Conservation (phyloP, 116 monocot genomes). For the Thalassia testudinum region DNA sequence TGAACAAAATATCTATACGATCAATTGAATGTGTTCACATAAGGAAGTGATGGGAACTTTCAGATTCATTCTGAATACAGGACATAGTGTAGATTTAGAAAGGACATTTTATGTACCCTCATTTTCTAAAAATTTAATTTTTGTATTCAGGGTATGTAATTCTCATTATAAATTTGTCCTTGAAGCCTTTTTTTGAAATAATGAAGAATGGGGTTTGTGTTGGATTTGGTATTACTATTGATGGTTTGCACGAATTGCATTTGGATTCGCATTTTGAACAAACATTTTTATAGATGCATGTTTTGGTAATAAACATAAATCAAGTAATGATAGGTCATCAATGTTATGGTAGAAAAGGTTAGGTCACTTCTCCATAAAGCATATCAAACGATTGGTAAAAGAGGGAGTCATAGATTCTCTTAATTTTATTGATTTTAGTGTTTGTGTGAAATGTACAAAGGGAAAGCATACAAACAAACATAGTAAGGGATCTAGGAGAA, state of each 20-base stretch:
- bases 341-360: slow-evolving; percentile 11
- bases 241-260: not conserved
- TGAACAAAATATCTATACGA: too few species aligned
- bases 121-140: not conserved
- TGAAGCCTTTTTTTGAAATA: not conserved
- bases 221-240: not conserved
- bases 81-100: not conserved
- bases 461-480: slow-evolving; percentile 5
- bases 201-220: not conserved
- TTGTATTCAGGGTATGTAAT: too few species aligned
- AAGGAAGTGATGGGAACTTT: too few species aligned
- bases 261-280: not conserved
- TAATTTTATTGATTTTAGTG: slow-evolving; percentile 7
- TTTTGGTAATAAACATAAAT: too few species aligned
- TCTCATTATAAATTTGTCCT: not conserved
- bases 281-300: too few species aligned
- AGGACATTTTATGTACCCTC: not conserved
- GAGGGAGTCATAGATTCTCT: not conserved
- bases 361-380: slow-evolving; percentile 4
- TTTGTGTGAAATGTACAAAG: slow-evolving; percentile 8
- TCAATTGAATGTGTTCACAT: too few species aligned
- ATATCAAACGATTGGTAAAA: slow-evolving; percentile 1
- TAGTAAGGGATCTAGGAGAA: slow-evolving; percentile 3
- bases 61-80: too few species aligned
- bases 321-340: too few species aligned